Conservation (phyloP, 139 green algal genomes). For the Chlamydomonas schloesseri region DNA sequence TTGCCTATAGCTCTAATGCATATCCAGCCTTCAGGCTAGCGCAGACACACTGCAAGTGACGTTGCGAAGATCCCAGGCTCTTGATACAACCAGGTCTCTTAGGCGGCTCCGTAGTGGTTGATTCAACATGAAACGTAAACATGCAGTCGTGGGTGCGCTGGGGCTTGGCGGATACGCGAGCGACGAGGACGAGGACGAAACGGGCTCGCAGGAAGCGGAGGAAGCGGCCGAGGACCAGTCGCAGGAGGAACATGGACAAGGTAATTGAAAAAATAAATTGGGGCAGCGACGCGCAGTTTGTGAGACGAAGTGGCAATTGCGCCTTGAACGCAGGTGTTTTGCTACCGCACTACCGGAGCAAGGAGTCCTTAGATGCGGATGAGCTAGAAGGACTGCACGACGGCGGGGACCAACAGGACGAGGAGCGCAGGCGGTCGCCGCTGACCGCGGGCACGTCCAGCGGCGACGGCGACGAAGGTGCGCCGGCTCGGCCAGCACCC, state of each 20-base stretch:
- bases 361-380: conserved; percentile 6
- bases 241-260: neutral
- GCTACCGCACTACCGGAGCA: conserved; percentile 8
- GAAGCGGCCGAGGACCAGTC: neutral
- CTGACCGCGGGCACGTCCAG: neutral
- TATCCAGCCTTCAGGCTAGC: no score
- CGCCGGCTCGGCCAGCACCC: no score
- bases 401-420: neutral
- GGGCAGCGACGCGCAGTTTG: no score
- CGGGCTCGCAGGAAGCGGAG: neutral
- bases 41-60: no score
- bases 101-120: no score
- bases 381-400: neutral
- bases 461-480: neutral
- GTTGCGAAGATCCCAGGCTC: neutral
- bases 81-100: no score
- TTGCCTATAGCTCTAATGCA: no score
- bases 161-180: conserved; percentile 27
- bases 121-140: conserved; percentile 41
- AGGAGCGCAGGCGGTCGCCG: neutral
- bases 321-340: conserved; percentile 4
- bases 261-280: no score
- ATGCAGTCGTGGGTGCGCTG: conserved; percentile 10
- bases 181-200: conserved; percentile 28
- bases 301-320: no score